Evolutionary conservation across 2,329 filamentous ascomycete species (phyloP), one percentile per base, ranked within the genome.

Genomic region (Nigrospora osmanthi): DNA sequence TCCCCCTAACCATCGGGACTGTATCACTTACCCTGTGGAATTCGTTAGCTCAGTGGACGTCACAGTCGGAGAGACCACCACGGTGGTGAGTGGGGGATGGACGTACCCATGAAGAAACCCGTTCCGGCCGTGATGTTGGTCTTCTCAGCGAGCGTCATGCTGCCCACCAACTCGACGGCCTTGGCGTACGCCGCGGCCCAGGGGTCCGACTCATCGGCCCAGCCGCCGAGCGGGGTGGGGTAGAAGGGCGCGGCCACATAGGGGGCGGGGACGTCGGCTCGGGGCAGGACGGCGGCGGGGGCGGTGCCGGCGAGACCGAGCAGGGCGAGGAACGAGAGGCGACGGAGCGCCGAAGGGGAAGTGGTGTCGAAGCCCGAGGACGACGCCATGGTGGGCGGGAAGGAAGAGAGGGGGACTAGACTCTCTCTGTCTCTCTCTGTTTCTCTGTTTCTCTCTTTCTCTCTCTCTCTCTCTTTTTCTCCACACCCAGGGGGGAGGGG

Each of bases 111-210:
- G 51, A 73, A 83, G 36, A 83, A 73, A 1, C 85, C 85, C 1
- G 76, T 83, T 4, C 86, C 86, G 1, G 78, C 77, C 0, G 85
- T 89, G 42, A 89, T 73, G 57, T 89, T 90, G 4, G 84, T 82
- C 66, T 90, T 91, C 60, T 90, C 87, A 2, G 85, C 85, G 45
- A 91, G 64, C 0, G 85, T 90, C 85, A 91, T 87, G 40, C 80
- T 76, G 43, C 79, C 76, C 14, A 91, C 86, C 13, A 90, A 62
- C 4, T 69, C 63, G 46, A 80, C 73, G 1, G 87, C 87, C 55
- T 85, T 88, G 43, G 67, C 67, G 57, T 89, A 91, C 53, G 84
- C 83, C 15, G 76, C 76, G 17, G 69, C 68, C 87, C 87, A 91
- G 23, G 23, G 23, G 23, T 28, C 23, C 23, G 23, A 28, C 46